A percentile compares a stretch with the other conserved stretches of the same genome.
These are phyloP conservation scores for Mucor indicus DNA, from an alignment of 371 early-diverging fungal species.

Conservation along the genomic window DNA sequence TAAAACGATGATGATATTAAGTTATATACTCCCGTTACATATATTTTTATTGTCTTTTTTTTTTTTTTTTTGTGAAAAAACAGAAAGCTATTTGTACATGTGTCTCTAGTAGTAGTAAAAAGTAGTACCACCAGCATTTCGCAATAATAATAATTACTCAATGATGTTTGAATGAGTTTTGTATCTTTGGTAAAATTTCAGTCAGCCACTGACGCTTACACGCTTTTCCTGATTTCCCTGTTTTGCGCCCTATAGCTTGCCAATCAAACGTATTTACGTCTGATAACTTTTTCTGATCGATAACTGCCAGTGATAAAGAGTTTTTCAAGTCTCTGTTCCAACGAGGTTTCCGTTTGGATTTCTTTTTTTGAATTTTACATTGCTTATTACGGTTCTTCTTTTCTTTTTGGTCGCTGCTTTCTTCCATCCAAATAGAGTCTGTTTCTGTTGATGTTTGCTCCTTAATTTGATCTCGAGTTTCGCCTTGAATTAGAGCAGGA, in stretches of 20 bases:
- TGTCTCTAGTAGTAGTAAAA: no score
- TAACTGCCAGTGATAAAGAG: slow-evolving; percentile 24
- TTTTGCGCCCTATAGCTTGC: slow-evolving; percentile 22
- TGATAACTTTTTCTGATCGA: slow-evolving; percentile 26
- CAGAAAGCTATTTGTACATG: no score
- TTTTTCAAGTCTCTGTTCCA: slow-evolving; percentile 24
- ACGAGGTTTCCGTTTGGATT: slow-evolving; percentile 31
- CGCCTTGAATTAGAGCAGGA: no score
- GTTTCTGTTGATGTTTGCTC: no score
- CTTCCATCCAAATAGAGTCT: no score
- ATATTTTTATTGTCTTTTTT: background rate
- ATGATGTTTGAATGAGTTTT: slow-evolving; percentile 2
- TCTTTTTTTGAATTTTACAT: no score
- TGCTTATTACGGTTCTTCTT: background rate
- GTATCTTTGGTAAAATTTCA: slow-evolving; percentile 23
- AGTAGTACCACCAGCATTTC: background rate
- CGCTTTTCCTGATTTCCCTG: slow-evolving; percentile 31
- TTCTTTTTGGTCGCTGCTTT: no score
- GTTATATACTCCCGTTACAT: background rate
- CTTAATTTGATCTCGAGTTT: no score
- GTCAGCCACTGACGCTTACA: slow-evolving; percentile 50
- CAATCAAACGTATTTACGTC: slow-evolving; percentile 38
- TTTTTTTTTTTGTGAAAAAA: no score
- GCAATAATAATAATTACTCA: no score
- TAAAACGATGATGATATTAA: background rate